phyloP scores from a whole-genome alignment of 179 eudicot species.

The Heliamphora pulchella region DNA sequence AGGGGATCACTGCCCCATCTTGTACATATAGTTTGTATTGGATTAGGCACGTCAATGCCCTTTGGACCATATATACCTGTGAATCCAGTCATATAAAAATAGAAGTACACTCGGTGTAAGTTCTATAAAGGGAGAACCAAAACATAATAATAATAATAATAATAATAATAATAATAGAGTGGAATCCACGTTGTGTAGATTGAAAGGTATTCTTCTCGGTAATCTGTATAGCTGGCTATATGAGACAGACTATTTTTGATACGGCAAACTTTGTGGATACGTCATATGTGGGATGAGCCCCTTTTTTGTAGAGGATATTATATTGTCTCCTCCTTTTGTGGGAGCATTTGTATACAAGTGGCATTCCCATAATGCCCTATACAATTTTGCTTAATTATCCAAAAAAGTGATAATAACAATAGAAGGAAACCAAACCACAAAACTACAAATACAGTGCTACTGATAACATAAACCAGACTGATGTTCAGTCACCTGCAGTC shows the following conservation, averaged over 20 bases:
- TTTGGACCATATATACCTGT: slow-evolving; percentile 80
- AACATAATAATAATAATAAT: not conserved
- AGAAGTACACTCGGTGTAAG: slow-evolving; percentile 3
- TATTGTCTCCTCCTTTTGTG: no score
- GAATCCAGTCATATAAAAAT: slow-evolving; percentile 15
- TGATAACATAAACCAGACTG: not conserved
- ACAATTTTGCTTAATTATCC: no score
- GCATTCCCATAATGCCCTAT: no score
- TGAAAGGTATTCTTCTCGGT: no score
- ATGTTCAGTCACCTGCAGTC: slow-evolving; percentile 15
- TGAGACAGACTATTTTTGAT: no score
- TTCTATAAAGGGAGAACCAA: not conserved
- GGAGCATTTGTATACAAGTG: no score
- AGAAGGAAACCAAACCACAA: not conserved
- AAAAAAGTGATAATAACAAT: not conserved
- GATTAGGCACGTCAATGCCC: slow-evolving; percentile 78
- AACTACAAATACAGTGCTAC: not conserved
- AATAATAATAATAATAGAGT: not conserved
- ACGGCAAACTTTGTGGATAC: no score
- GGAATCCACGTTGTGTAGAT: no score
- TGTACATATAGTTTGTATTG: slow-evolving; percentile 75
- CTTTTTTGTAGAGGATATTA: no score
- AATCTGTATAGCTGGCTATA: no score
- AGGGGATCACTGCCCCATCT: slow-evolving; percentile 90
- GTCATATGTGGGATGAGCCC: no score